A percentile compares a stretch with the other conserved stretches of the same genome.
Evolutionary conservation across 208 protist genomes (phyloP).

Genomic region (Plasmodiophora brassicae): DNA sequence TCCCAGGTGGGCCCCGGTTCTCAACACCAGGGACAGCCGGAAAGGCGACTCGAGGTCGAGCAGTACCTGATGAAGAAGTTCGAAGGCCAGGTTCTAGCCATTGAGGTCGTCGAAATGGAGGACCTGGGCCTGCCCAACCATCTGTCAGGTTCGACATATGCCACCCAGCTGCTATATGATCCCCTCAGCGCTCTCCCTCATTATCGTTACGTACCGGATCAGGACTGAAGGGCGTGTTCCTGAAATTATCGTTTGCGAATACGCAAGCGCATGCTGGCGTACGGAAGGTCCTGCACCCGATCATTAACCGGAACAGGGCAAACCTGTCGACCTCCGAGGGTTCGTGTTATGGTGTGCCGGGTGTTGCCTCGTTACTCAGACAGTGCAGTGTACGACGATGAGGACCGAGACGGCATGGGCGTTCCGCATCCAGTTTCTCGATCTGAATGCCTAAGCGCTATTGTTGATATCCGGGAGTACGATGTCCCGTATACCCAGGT

Average conservation of each 20-base stretch:
- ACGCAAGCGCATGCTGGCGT: not conserved
- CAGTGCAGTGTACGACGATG: too few relatives aligned
- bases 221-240: not conserved
- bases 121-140: constrained; percentile 70
- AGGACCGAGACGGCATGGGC: constrained; percentile 16
- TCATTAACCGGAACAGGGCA: constrained; percentile 35
- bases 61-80: constrained; percentile 14
- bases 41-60: not conserved
- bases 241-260: constrained; percentile 19
- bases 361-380: constrained; percentile 37
- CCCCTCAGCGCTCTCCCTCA: not conserved
- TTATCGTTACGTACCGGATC: not conserved
- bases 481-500: constrained; percentile 98
- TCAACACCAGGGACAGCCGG: not conserved
- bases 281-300: not conserved
- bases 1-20: not conserved
- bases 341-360: not conserved
- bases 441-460: constrained; percentile 10
- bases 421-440: not conserved
- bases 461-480: constrained; percentile 92
- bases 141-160: constrained; percentile 41
- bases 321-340: not conserved
- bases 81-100: constrained; percentile 18
- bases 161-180: too few relatives aligned
- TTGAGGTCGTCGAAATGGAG: constrained; percentile 41